These are phyloP conservation scores for Pestalotiopsis sp. DNA, from an alignment of 2,329 filamentous ascomycete species.

Conservation along the genomic window DNA sequence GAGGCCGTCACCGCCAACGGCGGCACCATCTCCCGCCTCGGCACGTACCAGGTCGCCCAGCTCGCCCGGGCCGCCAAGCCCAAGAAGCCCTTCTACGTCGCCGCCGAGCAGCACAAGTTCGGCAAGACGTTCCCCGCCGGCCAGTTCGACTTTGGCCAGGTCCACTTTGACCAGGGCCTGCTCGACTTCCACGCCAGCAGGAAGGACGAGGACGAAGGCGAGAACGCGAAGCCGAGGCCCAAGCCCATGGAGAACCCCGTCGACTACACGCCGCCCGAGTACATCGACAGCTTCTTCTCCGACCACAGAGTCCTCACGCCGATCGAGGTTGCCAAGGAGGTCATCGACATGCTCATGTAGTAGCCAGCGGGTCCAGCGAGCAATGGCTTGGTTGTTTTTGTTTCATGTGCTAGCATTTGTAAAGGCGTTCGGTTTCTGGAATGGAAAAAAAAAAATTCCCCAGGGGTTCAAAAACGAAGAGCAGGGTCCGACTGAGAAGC, in stretches of 20 bases:
- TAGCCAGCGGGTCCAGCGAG: not conserved
- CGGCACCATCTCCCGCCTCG: constrained; percentile 86
- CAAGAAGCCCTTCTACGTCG: constrained; percentile 75
- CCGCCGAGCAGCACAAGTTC: constrained; percentile 96
- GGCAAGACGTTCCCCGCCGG: constrained; percentile 82
- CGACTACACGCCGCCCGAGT: constrained; percentile 31
- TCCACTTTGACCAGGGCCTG: constrained; percentile 37
- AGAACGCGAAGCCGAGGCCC: constrained; percentile 12
- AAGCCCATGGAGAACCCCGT: constrained; percentile 20
- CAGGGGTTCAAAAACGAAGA: not conserved
- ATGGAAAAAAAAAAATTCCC: not conserved
- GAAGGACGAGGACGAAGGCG: constrained; percentile 12
- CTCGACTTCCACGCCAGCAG: constrained; percentile 29
- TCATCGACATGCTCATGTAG: constrained; percentile 34
- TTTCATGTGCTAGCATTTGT: not conserved
- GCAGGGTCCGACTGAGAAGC: not conserved
- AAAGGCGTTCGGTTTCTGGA: constrained; percentile 2
- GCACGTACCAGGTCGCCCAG: constrained; percentile 82
- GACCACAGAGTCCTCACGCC: constrained; percentile 33
- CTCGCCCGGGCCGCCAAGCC: constrained; percentile 66
- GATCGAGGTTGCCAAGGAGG: constrained; percentile 29
- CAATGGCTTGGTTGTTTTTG: constrained; percentile 6
- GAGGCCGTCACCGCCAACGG: constrained; percentile 95
- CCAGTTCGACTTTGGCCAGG: constrained; percentile 55
- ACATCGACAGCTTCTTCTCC: constrained; percentile 31